Evolutionary conservation across 768 basidiomycete genomes (phyloP).

Genomic region (Tulasnella sp.): DNA sequence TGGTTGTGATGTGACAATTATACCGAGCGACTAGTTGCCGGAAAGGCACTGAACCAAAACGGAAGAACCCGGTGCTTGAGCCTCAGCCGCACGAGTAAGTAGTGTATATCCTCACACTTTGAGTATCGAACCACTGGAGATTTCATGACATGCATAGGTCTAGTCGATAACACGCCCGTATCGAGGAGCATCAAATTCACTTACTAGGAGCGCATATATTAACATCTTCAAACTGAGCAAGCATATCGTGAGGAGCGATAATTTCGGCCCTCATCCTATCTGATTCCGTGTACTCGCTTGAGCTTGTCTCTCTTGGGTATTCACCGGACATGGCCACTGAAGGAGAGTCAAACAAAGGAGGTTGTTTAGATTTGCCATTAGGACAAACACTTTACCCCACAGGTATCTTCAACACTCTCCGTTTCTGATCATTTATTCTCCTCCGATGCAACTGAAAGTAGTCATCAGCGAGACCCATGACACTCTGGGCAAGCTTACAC

Average conservation of each 20-base stretch:
- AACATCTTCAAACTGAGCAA: slow-evolving; percentile 43
- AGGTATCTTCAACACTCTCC: too few relatives aligned
- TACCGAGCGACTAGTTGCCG: slow-evolving; percentile 50
- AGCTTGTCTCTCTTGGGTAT: neutral
- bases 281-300: neutral
- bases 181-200: slow-evolving; percentile 30
- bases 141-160: too few relatives aligned
- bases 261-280: slow-evolving; percentile 27
- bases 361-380: neutral
- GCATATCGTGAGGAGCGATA: slow-evolving; percentile 44
- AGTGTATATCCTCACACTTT: slow-evolving; percentile 42
- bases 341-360: neutral
- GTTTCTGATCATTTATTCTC: too few relatives aligned
- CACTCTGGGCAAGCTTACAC: neutral
- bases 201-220: slow-evolving; percentile 41
- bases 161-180: neutral
- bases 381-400: neutral
- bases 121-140: slow-evolving; percentile 49
- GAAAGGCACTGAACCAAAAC: slow-evolving; percentile 45
- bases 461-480: neutral
- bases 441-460: too few relatives aligned
- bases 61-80: neutral
- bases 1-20: slow-evolving; percentile 48
- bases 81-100: too few relatives aligned
- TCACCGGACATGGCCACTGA: neutral